Evolutionary conservation across 179 eudicot species (phyloP).

Genomic region (Dionaea muscipula): DNA sequence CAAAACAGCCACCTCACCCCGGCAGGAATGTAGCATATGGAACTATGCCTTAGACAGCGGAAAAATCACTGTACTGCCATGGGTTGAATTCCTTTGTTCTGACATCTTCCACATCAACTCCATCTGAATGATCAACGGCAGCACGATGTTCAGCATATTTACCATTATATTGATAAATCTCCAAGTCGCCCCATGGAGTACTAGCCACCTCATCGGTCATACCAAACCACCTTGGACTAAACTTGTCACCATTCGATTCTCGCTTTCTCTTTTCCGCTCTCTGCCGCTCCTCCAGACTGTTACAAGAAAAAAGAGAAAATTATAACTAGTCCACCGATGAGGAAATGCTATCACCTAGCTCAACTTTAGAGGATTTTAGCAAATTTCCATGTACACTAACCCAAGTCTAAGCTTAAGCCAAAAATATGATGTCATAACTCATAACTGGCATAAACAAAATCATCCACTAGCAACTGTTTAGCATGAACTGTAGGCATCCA

Average conservation of each 20-base stretch:
- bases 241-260: slow-evolving; percentile 31
- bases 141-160: slow-evolving; percentile 27
- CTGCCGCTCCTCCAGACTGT: slow-evolving; percentile 44
- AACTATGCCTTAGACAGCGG: slow-evolving; percentile 22
- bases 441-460: too few relatives aligned
- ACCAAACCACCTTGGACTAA: slow-evolving; percentile 33
- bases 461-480: too few relatives aligned
- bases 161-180: slow-evolving; percentile 34
- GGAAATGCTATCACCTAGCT: too few relatives aligned
- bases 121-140: slow-evolving; percentile 19
- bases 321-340: too few relatives aligned
- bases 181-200: slow-evolving; percentile 46
- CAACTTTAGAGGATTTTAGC: too few relatives aligned
- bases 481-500: too few relatives aligned
- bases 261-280: slow-evolving; percentile 42
- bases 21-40: neutral
- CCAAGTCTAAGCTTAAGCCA: too few relatives aligned
- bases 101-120: slow-evolving; percentile 23
- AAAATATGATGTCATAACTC: too few relatives aligned
- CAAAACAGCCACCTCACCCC: neutral
- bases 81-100: slow-evolving; percentile 34
- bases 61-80: slow-evolving; percentile 29
- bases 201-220: slow-evolving; percentile 28
- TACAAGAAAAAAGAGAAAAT: neutral
- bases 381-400: too few relatives aligned